Evolutionary conservation across 306 rosid species (phyloP).

Genomic region (Purshia tridentata): DNA sequence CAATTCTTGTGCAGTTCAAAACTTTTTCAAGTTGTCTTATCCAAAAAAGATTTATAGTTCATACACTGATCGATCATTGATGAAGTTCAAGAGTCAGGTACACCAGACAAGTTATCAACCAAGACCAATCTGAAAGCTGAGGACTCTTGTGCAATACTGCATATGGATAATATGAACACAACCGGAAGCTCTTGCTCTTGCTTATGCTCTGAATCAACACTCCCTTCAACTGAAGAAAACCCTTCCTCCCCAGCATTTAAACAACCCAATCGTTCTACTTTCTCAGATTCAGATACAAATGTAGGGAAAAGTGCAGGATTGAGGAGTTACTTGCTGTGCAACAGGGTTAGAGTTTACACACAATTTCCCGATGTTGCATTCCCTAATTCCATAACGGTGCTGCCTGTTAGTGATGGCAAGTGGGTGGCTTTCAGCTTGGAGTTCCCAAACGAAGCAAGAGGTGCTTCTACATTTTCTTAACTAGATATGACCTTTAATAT

Average conservation of each 20-base stretch:
- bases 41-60: not conserved
- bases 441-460: conserved; percentile 38
- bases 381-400: conserved; percentile 28
- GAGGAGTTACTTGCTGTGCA: conserved; percentile 34
- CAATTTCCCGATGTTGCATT: conserved; percentile 34
- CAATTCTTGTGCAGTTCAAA: not conserved
- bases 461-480: not conserved
- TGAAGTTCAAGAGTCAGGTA: conserved; percentile 26
- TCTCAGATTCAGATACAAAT: conserved; percentile 17
- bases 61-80: conserved; percentile 11
- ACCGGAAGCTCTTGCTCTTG: conserved; percentile 3
- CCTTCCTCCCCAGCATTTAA: conserved; percentile 15
- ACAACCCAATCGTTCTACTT: conserved; percentile 14
- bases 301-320: not conserved
- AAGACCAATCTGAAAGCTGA: too few relatives aligned
- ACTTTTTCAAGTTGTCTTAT: not conserved
- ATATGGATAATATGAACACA: conserved; percentile 18
- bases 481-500: not conserved
- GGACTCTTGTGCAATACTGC: too few relatives aligned
- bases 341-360: conserved; percentile 48
- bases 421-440: conserved; percentile 48
- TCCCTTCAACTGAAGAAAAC: conserved; percentile 10
- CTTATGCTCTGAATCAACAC: conserved; percentile 1
- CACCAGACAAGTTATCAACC: conserved; percentile 2
- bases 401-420: conserved; percentile 44